phyloP scores from a whole-genome alignment of 2,329 filamentous ascomycete species.

The Penicillium sp. region DNA sequence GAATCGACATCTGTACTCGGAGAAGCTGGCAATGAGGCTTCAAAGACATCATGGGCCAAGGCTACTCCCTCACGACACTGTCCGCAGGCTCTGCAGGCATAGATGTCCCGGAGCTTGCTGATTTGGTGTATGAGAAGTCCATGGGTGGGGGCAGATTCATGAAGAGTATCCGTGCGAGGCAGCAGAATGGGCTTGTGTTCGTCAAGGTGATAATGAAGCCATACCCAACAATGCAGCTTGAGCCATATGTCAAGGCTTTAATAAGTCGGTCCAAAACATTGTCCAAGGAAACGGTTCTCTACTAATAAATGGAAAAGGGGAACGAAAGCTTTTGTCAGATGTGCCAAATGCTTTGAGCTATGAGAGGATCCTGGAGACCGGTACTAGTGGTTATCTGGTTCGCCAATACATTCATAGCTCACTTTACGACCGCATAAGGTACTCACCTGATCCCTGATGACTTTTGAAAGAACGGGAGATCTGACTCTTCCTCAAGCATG shows the following conservation, averaged over 20 bases:
- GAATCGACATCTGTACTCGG: conserved; percentile 3
- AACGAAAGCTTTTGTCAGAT: conserved; percentile 70
- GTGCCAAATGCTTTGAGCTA: conserved; percentile 89
- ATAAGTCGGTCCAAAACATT: conserved; percentile 52
- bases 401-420: conserved; percentile 95
- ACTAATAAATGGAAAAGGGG: conserved; percentile 49
- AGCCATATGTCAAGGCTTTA: conserved; percentile 70
- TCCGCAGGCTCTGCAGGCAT: conserved; percentile 89
- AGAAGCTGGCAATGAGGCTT: conserved; percentile 25
- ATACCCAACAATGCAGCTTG: conserved; percentile 72
- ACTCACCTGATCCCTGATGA: conserved; percentile 2
- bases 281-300: not conserved
- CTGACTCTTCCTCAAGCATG: conserved; percentile 56
- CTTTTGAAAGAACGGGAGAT: not conserved
- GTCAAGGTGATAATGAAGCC: conserved; percentile 95
- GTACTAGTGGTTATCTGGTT: conserved; percentile 84
- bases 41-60: conserved; percentile 73
- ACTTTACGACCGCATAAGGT: conserved; percentile 83
- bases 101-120: conserved; percentile 84
- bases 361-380: conserved; percentile 84
- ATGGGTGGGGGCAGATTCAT: conserved; percentile 90
- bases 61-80: conserved; percentile 86
- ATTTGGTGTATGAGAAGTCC: conserved; percentile 85
- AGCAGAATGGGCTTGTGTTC: conserved; percentile 84
- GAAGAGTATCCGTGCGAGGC: conserved; percentile 87